These are phyloP conservation scores for Roridomyces roridus DNA, from an alignment of 768 basidiomycete species.

Conservation along the genomic window DNA sequence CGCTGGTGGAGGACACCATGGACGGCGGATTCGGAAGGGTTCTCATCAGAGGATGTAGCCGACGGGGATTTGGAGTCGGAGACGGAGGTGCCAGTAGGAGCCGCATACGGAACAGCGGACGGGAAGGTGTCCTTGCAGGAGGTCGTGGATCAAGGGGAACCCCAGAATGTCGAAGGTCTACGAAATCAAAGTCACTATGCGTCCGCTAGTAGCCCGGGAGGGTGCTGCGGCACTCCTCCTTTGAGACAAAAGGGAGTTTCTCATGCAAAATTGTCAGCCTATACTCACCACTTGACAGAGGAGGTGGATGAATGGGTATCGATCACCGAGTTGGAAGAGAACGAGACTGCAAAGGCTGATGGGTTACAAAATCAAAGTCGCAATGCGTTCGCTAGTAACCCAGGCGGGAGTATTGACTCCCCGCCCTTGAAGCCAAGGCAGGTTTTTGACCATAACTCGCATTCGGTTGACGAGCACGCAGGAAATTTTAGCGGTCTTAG, in stretches of 20 bases:
- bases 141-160: neutral
- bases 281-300: neutral
- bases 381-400: slow-evolving; percentile 11
- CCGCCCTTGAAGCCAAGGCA: slow-evolving; percentile 11
- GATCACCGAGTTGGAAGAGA: neutral
- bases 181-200: slow-evolving; percentile 8
- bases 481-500: neutral
- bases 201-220: slow-evolving; percentile 14
- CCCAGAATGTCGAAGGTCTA: neutral
- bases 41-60: neutral
- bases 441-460: neutral
- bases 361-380: slow-evolving; percentile 13
- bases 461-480: slow-evolving; percentile 14
- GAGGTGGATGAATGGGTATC: neutral
- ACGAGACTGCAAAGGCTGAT: neutral
- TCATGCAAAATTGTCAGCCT: neutral
- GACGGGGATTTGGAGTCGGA: neutral
- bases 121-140: neutral
- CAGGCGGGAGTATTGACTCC: slow-evolving; percentile 7
- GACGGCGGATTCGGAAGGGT: too few species aligned
- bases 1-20: neutral
- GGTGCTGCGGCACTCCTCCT: slow-evolving; percentile 9
- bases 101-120: neutral
- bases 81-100: neutral
- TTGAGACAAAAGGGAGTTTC: slow-evolving; percentile 4